A percentile compares a stretch with the other conserved stretches of the same genome.
These are phyloP conservation scores for Esteya vermicola DNA, from an alignment of 2,329 filamentous ascomycete genomes.

Conservation along the genomic window DNA sequence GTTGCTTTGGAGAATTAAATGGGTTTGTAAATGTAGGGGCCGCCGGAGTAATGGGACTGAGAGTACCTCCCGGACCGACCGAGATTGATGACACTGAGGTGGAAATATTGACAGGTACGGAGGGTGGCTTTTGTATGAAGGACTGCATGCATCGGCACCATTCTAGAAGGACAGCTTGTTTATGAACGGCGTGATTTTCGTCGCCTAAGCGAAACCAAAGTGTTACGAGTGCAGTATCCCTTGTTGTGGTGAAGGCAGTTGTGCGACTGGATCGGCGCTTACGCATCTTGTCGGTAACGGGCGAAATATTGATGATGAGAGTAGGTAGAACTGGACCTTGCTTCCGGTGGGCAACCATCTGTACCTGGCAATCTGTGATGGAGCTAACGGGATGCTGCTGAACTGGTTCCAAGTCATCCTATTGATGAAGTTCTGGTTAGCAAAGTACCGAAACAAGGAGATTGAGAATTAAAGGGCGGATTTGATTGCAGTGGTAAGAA, in stretches of 20 bases:
- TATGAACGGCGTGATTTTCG: constrained; percentile 18
- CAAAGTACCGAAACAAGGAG: too few relatives aligned
- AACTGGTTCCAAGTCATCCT: constrained; percentile 40
- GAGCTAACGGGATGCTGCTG: constrained; percentile 38
- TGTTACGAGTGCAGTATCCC: constrained; percentile 31
- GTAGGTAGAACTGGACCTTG: constrained; percentile 45
- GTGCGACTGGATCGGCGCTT: constrained; percentile 52
- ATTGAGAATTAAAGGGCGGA: too few relatives aligned
- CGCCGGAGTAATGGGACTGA: constrained; percentile 36
- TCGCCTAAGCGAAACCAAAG: constrained; percentile 45
- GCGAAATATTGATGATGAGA: constrained; percentile 39
- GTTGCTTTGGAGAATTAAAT: constrained; percentile 22
- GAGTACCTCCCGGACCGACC: constrained; percentile 23
- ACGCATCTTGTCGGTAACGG: constrained; percentile 42
- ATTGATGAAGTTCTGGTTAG: too few relatives aligned
- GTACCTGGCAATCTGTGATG: constrained; percentile 42
- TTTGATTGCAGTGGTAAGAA: neutral
- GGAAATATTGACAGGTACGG: neutral
- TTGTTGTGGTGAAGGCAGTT: constrained; percentile 37
- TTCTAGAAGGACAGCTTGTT: constrained; percentile 39
- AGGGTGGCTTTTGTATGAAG: constrained; percentile 18
- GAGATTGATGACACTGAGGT: constrained; percentile 12
- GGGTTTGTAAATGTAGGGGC: constrained; percentile 41
- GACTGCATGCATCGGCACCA: constrained; percentile 41
- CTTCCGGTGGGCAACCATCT: constrained; percentile 46